phyloP scores from a whole-genome alignment of 2,329 filamentous ascomycete genomes.

The Exophiala aquamarina region DNA sequence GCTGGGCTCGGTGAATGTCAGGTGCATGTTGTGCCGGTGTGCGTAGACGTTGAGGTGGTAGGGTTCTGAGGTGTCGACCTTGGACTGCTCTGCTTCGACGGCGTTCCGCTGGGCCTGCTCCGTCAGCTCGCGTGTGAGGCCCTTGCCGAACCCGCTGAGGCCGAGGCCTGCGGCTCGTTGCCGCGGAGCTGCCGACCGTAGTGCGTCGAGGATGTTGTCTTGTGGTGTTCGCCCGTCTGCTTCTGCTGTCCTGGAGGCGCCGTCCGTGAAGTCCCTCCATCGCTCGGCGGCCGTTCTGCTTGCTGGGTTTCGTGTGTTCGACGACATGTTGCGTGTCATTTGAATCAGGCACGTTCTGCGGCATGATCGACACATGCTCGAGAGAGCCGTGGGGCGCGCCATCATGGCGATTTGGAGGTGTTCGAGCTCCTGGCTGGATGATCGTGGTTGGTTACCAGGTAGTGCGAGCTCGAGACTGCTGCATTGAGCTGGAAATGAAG shows the following conservation, averaged over 20 bases:
- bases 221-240: too few species aligned
- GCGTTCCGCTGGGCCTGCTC: conserved; percentile 12
- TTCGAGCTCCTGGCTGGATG: not conserved
- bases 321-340: conserved; percentile 12
- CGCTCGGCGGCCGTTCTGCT: conserved; percentile 9
- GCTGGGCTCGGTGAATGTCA: conserved; percentile 83
- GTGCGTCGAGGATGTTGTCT: too few species aligned
- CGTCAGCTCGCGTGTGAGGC: conserved; percentile 5
- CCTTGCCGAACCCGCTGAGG: conserved; percentile 1
- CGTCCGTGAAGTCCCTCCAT: conserved; percentile 8
- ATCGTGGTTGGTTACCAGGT: not conserved
- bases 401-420: conserved; percentile 6
- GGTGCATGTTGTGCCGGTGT: conserved; percentile 91
- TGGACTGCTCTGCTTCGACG: conserved; percentile 15
- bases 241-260: too few species aligned
- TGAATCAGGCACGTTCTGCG: conserved; percentile 12
- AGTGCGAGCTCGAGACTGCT: not conserved
- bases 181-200: too few species aligned
- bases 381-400: conserved; percentile 15
- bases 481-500: too few species aligned
- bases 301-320: not conserved
- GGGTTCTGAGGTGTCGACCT: conserved; percentile 46
- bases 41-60: conserved; percentile 86
- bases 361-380: conserved; percentile 25
- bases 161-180: too few species aligned